Conservation (phyloP, 441 rosid genomes). For the Biscutella laevigata region DNA sequence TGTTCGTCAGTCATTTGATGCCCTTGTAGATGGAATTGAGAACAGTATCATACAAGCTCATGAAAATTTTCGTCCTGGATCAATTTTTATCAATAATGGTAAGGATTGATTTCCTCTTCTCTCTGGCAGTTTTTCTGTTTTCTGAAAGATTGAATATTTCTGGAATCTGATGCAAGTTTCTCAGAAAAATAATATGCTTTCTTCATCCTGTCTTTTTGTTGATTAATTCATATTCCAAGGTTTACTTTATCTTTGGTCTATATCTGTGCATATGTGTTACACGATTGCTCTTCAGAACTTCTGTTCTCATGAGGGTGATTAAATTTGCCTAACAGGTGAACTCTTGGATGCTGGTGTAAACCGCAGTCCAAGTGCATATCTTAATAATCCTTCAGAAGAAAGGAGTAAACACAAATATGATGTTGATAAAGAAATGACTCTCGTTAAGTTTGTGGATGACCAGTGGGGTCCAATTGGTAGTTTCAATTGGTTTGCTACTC, state of each 20-base stretch:
- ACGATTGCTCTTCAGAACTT: not conserved
- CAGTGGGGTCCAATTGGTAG: constrained; percentile 91
- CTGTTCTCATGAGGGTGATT: not conserved
- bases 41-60: constrained; percentile 78
- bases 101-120: constrained; percentile 10
- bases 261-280: not conserved
- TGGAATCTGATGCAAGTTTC: constrained; percentile 2
- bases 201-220: not conserved
- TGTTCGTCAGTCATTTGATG: constrained; percentile 90
- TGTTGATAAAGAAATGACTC: constrained; percentile 92
- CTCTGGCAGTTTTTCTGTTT: constrained; percentile 10
- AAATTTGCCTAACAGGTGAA: constrained; percentile 50
- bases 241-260: not conserved
- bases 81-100: constrained; percentile 68
- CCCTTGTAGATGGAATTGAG: constrained; percentile 87
- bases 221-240: not conserved
- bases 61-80: constrained; percentile 74
- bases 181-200: not conserved
- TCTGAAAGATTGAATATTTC: constrained; percentile 1
- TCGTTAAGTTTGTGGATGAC: constrained; percentile 83
- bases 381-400: constrained; percentile 69
- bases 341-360: constrained; percentile 76
- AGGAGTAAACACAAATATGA: constrained; percentile 60
- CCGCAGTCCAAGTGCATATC: constrained; percentile 96
- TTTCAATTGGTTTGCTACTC: constrained; percentile 96